Evolutionary conservation across 352 stramenopile species (phyloP).

Genomic region (Phytophthora fragariae): DNA sequence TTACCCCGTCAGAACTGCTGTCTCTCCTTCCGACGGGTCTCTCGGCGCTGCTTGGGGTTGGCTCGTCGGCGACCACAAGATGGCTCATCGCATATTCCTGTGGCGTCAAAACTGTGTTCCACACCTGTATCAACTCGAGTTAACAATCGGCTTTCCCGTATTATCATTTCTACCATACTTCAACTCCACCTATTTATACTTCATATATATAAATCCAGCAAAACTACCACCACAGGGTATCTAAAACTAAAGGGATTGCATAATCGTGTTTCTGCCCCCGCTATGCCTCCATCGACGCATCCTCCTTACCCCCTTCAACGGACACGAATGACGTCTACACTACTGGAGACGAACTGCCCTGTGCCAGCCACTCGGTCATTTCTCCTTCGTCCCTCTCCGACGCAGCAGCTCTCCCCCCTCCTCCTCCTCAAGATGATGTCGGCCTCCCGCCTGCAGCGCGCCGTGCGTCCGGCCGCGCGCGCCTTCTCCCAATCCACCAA

Average conservation of each 20-base stretch:
- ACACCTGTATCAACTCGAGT: no score
- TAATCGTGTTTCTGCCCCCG: not conserved
- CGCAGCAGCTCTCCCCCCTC: not conserved
- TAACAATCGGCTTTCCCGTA: no score
- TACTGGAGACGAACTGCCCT: conserved; percentile 12
- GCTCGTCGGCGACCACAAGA: conserved; percentile 22
- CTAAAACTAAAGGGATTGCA: not conserved
- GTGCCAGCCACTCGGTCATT: conserved; percentile 13
- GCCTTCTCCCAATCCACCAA: conserved; percentile 22
- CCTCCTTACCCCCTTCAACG: conserved; percentile 29
- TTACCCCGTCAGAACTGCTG: not conserved
- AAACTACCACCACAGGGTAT: no score
- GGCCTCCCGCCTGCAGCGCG: conserved; percentile 17
- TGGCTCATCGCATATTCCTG: conserved; percentile 41
- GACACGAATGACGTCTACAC: conserved; percentile 36
- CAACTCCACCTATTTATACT: no score
- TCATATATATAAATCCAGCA: no score
- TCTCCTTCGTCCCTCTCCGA: conserved; percentile 24
- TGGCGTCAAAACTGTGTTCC: conserved; percentile 13
- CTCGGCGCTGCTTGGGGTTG: conserved; percentile 29
- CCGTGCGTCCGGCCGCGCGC: conserved; percentile 12
- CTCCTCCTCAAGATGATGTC: conserved; percentile 17
- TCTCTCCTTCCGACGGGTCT: conserved; percentile 3
- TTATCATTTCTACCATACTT: not conserved
- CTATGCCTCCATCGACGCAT: conserved; percentile 1